Base-by-base conservation (phyloP, 345 rosid species). In the Clausena lansium region DNA sequence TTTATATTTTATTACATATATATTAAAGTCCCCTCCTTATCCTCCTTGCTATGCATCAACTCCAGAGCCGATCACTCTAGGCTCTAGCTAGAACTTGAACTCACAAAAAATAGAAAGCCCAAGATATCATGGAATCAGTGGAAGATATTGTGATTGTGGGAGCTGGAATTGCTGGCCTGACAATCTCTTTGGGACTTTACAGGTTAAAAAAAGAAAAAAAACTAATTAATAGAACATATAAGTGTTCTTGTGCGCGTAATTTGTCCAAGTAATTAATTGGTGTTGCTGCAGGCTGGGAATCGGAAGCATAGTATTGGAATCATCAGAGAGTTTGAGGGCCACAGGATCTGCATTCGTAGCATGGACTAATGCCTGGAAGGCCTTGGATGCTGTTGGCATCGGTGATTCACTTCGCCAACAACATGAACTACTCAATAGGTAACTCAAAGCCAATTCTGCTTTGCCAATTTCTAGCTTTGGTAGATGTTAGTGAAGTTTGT, bases 291-390 rank as follows among this genome's bases (percentile, higher is more conserved):
- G 98, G 85, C 86, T 83, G 77, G 97, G 97, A 71, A 83, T 92
- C 38, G 73, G 82, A 72, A 90, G 93, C 87, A 59, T 88, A 63
- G 94, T 91, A 32, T 79, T 94, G 82, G 97, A 93, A 82, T 87
- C 95, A 30, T 85, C 91, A 4, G 91, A 87, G 1, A 55, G 5
- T 15, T 84, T 94, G 78, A 88, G 96, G 77, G 79, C 54, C 24
- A 75, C 88, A 7, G 96, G 96, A 39, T 91, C 89, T 76, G 92
- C 92, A 2, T 58, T 92, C 4, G 15, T 81, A 0, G 78, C 61
- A 20, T 94, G 89, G 92, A 64, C 81, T 47, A 93, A 93, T 63
- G 96, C 89, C 69, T 91, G 94, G 98, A 91, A 78, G 77, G 94
- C 94, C 47, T 79, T 92, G 79, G 98, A 90, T 73, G 91, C 87